phyloP scores from a whole-genome alignment of 2,329 filamentous ascomycete species.

The Taxawa tesnikishii region DNA sequence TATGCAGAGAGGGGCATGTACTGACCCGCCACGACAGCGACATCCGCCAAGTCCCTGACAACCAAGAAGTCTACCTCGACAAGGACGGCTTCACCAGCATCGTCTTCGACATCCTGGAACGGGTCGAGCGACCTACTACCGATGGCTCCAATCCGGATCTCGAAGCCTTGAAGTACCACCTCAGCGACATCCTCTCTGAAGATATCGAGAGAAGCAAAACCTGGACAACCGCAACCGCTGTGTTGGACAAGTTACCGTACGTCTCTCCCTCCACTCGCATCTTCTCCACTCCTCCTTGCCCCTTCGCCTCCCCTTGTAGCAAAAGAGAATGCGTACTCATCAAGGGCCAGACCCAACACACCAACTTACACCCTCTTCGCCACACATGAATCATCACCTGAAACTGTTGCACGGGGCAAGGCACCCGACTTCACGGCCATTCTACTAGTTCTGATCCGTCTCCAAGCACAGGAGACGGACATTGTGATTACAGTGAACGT shows the following conservation, averaged over 20 bases:
- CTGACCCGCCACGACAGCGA: conserved; percentile 35
- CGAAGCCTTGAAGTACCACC: conserved; percentile 44
- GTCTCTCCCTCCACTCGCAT: no score
- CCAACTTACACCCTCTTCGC: conserved; percentile 61
- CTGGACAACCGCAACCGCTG: conserved; percentile 18
- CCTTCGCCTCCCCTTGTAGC: neutral
- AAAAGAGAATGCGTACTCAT: neutral
- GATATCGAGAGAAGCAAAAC: conserved; percentile 21
- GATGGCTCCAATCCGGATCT: conserved; percentile 51
- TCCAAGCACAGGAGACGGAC: conserved; percentile 67
- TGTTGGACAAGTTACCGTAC: conserved; percentile 24
- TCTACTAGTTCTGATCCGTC: conserved; percentile 62
- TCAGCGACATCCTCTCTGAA: conserved; percentile 31
- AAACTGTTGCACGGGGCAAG: conserved; percentile 26
- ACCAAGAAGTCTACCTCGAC: conserved; percentile 89
- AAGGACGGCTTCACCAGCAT: conserved; percentile 71
- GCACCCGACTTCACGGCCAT: conserved; percentile 47
- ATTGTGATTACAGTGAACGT: conserved; percentile 80
- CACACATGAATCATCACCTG: conserved; percentile 30
- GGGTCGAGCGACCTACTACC: conserved; percentile 55
- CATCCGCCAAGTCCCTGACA: conserved; percentile 65
- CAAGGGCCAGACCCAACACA: conserved; percentile 30
- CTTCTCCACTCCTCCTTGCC: no score
- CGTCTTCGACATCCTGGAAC: conserved; percentile 83
- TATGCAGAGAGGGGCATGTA: no score